Base-by-base conservation (phyloP, 352 stramenopile genomes). In the Pilasporangium apinafurcum region DNA sequence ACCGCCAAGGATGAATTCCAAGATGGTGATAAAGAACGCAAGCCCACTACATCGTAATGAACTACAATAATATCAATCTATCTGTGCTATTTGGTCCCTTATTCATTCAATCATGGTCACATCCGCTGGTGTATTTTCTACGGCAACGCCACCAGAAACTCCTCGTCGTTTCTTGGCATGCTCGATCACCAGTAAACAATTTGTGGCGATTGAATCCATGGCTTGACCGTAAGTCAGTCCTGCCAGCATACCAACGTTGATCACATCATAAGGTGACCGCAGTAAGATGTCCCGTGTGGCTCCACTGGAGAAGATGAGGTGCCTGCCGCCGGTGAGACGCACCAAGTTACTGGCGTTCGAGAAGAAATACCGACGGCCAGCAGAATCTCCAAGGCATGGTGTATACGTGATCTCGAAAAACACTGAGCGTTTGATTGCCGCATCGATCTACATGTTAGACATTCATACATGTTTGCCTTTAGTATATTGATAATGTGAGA, bases 371-470 rank as follows among this genome's bases (percentile, higher is more conserved):
- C 82, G 63, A 8, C 82, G 76, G 2, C 79, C 75, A 10, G 68
- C 72, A 16, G 77, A 86, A 53, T 93, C 82, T 0, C 70, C 70
- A 4, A 93, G 64, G 39, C 76, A 83, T 38, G 78, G 69, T 22
- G 73, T 70, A 51, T 93, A 93, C 24, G 63, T 86, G 53, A 93
- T 68, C 41, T 93, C 82, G 49, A 93, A 89, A 55, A 69, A 77
- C 44, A 93, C 65, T 18, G 34, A 59, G 37, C 79, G 79, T 45
- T 83, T 80, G 32, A 88, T 79, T 37, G 79, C 82, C 5, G 71
- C 62, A 38, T 79, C 59, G 52, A 93, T 51, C 74, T 87, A 31
- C 17, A 51, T 20, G 46, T 16, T 26, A 35, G 16, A 27, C 35
- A 30, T 21, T n/a, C 49, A 25, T 28, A 53, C 7, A 16, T n/a